phyloP scores from a whole-genome alignment of 345 rosid genomes.

The Arabidopsis arenosa region DNA sequence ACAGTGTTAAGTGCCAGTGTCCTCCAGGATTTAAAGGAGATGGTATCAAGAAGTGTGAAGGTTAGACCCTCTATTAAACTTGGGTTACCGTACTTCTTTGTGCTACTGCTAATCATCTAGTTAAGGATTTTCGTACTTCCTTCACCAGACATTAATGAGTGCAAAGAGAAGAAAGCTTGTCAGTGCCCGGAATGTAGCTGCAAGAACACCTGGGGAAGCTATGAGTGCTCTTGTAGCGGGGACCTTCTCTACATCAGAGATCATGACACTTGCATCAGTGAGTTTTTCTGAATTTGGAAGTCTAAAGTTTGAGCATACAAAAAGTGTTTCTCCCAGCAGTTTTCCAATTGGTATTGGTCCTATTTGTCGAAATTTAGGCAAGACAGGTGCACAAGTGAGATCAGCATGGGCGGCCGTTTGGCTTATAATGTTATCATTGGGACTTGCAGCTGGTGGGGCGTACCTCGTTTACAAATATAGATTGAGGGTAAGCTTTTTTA shows the following conservation, averaged over 20 bases:
- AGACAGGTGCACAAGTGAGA: slow-evolving; percentile 64
- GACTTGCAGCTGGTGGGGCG: slow-evolving; percentile 74
- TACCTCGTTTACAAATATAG: slow-evolving; percentile 84
- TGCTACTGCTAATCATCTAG: slow-evolving; percentile 12
- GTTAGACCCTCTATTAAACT: slow-evolving; percentile 47
- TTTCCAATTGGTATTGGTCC: background rate
- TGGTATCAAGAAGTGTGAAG: slow-evolving; percentile 78
- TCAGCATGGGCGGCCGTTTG: slow-evolving; percentile 91
- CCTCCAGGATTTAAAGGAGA: slow-evolving; percentile 94
- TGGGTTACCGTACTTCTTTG: background rate
- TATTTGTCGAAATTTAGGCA: slow-evolving; percentile 50
- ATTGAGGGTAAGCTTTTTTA: slow-evolving; percentile 60
- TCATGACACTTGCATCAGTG: slow-evolving; percentile 96
- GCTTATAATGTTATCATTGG: slow-evolving; percentile 77
- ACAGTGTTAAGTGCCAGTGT: slow-evolving; percentile 76
- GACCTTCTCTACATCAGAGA: slow-evolving; percentile 91
- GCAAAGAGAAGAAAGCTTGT: slow-evolving; percentile 93
- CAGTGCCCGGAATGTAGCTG: slow-evolving; percentile 97
- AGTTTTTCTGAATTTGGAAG: slow-evolving; percentile 34
- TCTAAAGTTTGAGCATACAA: background rate
- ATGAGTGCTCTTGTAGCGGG: slow-evolving; percentile 84
- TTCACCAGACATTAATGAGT: slow-evolving; percentile 80
- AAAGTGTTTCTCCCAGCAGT: slow-evolving; percentile 1
- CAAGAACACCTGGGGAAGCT: slow-evolving; percentile 94
- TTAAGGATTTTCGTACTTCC: background rate